A percentile compares a stretch with the other conserved stretches of the same genome.
These are phyloP conservation scores for Zygotorulaspora chibaensis DNA, from an alignment of 805 yeast species.

Conservation along the genomic window DNA sequence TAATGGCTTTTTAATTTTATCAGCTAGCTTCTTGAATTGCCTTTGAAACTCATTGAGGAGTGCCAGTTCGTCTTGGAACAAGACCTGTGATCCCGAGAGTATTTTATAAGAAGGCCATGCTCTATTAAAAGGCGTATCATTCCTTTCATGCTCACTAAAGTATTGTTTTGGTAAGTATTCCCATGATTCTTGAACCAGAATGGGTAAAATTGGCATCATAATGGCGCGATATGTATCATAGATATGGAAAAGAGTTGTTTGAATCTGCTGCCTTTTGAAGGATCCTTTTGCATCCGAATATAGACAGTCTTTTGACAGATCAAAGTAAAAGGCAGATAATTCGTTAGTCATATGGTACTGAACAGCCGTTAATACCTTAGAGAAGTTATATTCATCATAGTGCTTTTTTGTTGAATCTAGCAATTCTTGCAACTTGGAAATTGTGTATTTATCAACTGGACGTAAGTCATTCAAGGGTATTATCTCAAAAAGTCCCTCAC, in stretches of 20 bases:
- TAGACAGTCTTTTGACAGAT: constrained; percentile 75
- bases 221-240: constrained; percentile 60
- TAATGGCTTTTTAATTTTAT: constrained; percentile 21
- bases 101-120: constrained; percentile 10
- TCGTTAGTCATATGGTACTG: constrained; percentile 70
- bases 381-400: constrained; percentile 60
- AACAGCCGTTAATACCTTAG: constrained; percentile 61
- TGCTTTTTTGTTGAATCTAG: constrained; percentile 39
- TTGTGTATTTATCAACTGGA: constrained; percentile 56
- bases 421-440: constrained; percentile 51
- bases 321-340: constrained; percentile 81
- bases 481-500: constrained; percentile 36
- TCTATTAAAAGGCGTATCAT: neutral
- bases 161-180: constrained; percentile 43
- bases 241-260: constrained; percentile 60
- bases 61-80: constrained; percentile 21
- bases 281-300: constrained; percentile 61
- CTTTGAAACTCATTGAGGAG: constrained; percentile 20
- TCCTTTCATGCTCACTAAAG: constrained; percentile 7
- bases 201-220: constrained; percentile 77
- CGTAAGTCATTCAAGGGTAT: constrained; percentile 41
- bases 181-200: constrained; percentile 88
- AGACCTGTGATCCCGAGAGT: neutral
- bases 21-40: constrained; percentile 20
- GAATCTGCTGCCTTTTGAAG: constrained; percentile 39